Evolutionary conservation across 2,329 filamentous ascomycete genomes (phyloP).

Genomic region (Nigrospora oryzae): DNA sequence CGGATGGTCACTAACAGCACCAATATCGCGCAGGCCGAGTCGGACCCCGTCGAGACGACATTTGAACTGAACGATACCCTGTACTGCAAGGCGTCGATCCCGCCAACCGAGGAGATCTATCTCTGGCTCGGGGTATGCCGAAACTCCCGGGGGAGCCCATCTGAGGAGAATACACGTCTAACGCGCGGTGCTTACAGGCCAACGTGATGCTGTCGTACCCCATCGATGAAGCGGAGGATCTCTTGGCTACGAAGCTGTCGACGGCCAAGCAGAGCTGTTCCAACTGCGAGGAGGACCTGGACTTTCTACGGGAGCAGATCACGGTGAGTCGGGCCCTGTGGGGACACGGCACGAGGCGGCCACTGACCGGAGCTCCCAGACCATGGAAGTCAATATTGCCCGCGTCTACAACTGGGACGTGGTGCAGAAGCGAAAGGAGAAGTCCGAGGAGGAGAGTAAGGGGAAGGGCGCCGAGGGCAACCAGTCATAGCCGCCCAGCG

Average conservation of each 20-base stretch:
- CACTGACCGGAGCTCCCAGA: slow-evolving; percentile 39
- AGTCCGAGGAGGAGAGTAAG: slow-evolving; percentile 50
- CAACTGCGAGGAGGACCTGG: slow-evolving; percentile 94
- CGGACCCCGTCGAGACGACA: slow-evolving; percentile 75
- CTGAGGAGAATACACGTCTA: background rate
- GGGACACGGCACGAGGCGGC: background rate
- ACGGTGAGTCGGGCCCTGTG: slow-evolving; percentile 51
- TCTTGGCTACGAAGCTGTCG: slow-evolving; percentile 68
- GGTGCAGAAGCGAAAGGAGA: slow-evolving; percentile 88
- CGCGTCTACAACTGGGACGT: slow-evolving; percentile 99
- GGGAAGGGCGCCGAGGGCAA: slow-evolving; percentile 26
- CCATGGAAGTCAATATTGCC: slow-evolving; percentile 91
- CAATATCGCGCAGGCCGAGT: slow-evolving; percentile 28
- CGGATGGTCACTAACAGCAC: too few relatives aligned
- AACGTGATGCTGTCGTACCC: slow-evolving; percentile 98
- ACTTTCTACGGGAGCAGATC: slow-evolving; percentile 93
- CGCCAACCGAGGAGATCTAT: slow-evolving; percentile 83
- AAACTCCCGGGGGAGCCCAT: background rate
- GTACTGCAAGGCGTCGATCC: slow-evolving; percentile 78
- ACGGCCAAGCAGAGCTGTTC: slow-evolving; percentile 71
- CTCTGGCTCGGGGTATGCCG: slow-evolving; percentile 80
- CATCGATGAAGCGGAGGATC: slow-evolving; percentile 72
- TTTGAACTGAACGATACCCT: slow-evolving; percentile 97
- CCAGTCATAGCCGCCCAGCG: background rate
- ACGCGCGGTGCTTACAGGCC: slow-evolving; percentile 42